A percentile compares a stretch with the other conserved stretches of the same genome.
phyloP scores from a whole-genome alignment of 2,329 filamentous ascomycete genomes.

The Teratosphaeria nubilosa region DNA sequence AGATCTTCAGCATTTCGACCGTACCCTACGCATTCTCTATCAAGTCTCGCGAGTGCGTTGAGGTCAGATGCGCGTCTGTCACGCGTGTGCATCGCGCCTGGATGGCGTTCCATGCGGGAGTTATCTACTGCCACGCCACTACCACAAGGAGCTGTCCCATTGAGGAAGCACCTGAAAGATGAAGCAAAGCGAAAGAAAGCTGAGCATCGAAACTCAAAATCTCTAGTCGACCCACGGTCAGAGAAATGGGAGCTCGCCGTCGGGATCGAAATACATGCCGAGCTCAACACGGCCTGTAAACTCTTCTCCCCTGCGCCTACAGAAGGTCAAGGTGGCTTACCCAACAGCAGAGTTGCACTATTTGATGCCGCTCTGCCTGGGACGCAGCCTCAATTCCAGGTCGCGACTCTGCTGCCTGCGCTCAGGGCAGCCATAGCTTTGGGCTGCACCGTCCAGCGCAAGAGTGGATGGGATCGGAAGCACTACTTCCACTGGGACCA shows the following conservation, averaged over 20 bases:
- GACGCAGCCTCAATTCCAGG: conserved; percentile 76
- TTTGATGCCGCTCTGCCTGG: conserved; percentile 89
- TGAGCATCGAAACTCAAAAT: conserved; percentile 8
- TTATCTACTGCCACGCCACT: conserved; percentile 10
- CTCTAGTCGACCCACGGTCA: conserved; percentile 15
- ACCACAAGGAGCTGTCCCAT: conserved; percentile 21
- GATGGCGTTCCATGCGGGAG: conserved; percentile 21
- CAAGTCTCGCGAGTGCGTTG: not conserved
- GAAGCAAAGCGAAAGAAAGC: conserved; percentile 27
- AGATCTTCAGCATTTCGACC: not conserved
- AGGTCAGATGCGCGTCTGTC: conserved; percentile 3
- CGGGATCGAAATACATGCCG: conserved; percentile 93
- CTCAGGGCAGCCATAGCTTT: conserved; percentile 78
- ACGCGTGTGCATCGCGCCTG: conserved; percentile 18
- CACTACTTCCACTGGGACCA: conserved; percentile 99
- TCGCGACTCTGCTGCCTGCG: conserved; percentile 75
- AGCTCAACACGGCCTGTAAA: conserved; percentile 80
- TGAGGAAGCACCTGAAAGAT: conserved; percentile 33
- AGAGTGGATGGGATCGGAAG: conserved; percentile 86
- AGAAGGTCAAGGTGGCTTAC: conserved; percentile 8
- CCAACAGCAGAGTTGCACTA: conserved; percentile 73
- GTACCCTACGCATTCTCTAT: not conserved
- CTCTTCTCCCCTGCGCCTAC: conserved; percentile 58
- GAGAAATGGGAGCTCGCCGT: conserved; percentile 84
- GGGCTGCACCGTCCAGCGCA: conserved; percentile 63